phyloP scores from a whole-genome alignment of 805 yeast genomes.

The Yarrowia hollandica region DNA sequence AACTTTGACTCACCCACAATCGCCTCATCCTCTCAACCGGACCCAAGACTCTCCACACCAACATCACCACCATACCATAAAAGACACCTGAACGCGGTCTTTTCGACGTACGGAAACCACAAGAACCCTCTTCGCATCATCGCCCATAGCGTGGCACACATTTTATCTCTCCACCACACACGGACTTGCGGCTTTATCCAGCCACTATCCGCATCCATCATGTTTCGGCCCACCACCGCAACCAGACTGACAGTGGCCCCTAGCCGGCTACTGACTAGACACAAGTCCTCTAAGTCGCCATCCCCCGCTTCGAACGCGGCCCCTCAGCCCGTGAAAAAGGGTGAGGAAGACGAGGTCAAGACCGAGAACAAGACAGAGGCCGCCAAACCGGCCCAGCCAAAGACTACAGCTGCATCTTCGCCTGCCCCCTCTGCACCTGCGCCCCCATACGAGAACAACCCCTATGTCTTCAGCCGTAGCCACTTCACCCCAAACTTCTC shows the following conservation, averaged over 20 bases:
- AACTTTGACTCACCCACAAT: constrained; percentile 16
- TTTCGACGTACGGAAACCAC: not conserved
- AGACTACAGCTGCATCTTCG: constrained; percentile 7
- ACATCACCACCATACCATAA: not conserved
- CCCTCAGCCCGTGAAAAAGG: constrained; percentile 22
- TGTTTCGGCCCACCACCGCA: constrained; percentile 10
- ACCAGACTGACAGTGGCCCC: constrained; percentile 3
- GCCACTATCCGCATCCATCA: not conserved
- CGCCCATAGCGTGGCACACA: not conserved
- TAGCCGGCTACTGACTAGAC: not conserved
- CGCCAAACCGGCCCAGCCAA: not conserved
- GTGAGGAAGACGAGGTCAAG: constrained; percentile 15
- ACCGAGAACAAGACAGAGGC: not conserved
- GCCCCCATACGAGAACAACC: constrained; percentile 24
- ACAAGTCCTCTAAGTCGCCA: constrained; percentile 29
- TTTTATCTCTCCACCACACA: not conserved
- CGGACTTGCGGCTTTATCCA: not conserved
- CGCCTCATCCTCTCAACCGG: constrained; percentile 25
- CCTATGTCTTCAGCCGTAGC: constrained; percentile 7
- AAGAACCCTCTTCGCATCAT: not conserved
- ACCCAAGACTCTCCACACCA: not conserved
- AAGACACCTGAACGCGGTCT: not conserved
- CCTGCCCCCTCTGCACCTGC: constrained; percentile 21
- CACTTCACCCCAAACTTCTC: constrained; percentile 18
- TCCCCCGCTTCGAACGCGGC: constrained; percentile 6